These are phyloP conservation scores for Salvia sclarea DNA, from an alignment of 305 asterid genomes.

Conservation along the genomic window DNA sequence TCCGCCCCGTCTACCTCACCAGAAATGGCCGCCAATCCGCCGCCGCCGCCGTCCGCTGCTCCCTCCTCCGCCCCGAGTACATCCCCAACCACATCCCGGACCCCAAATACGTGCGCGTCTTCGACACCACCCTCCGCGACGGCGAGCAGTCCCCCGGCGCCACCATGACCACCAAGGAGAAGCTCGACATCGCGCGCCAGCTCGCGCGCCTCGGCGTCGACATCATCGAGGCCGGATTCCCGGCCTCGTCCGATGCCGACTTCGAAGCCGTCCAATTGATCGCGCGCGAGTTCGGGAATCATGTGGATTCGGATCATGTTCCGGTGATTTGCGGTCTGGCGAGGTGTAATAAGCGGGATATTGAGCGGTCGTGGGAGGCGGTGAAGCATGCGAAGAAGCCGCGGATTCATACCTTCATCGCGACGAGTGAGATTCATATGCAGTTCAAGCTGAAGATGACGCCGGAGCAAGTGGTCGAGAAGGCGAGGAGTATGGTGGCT, in stretches of 20 bases:
- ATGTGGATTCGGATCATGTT: constrained; percentile 41
- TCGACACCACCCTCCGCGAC: constrained; percentile 94
- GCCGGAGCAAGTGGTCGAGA: constrained; percentile 69
- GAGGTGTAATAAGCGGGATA: constrained; percentile 86
- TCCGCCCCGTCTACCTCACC: constrained; percentile 27
- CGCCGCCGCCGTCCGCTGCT: constrained; percentile 51
- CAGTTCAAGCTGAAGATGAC: constrained; percentile 77
- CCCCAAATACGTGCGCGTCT: constrained; percentile 82
- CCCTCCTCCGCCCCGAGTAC: constrained; percentile 66
- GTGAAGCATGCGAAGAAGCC: constrained; percentile 80
- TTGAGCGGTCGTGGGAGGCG: constrained; percentile 93
- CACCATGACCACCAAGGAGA: constrained; percentile 90
- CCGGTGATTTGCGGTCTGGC: constrained; percentile 93
- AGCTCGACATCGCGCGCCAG: constrained; percentile 80
- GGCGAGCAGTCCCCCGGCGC: constrained; percentile 99
- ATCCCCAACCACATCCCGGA: constrained; percentile 70
- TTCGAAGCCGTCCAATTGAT: constrained; percentile 77
- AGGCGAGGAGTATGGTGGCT: constrained; percentile 85
- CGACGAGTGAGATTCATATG: constrained; percentile 96
- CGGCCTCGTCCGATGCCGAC: constrained; percentile 90
- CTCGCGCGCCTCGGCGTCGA: constrained; percentile 91
- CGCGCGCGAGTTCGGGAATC: constrained; percentile 76
- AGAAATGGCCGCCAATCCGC: constrained; percentile 26
- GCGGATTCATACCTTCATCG: constrained; percentile 90
- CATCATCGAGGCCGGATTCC: constrained; percentile 92